phyloP scores from a whole-genome alignment of 805 yeast species.

The Alloascoidea africana region DNA sequence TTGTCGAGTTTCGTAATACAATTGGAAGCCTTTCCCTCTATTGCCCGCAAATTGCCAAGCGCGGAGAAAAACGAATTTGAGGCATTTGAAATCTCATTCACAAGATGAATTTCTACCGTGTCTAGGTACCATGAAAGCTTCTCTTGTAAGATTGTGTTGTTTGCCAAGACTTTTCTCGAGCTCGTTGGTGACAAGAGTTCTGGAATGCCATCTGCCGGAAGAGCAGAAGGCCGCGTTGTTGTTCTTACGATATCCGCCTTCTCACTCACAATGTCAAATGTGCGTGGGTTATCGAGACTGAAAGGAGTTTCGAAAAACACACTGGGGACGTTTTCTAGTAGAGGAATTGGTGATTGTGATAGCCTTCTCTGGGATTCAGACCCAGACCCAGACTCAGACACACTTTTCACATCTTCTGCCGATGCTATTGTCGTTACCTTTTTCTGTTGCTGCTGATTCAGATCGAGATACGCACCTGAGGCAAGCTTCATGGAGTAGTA shows the following conservation, averaged over 20 bases:
- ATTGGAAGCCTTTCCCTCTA: conserved; percentile 36
- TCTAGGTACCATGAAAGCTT: conserved; percentile 73
- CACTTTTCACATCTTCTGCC: conserved; percentile 9
- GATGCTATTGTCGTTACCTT: conserved; percentile 2
- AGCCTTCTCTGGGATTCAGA: conserved; percentile 2
- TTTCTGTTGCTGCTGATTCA: conserved; percentile 9
- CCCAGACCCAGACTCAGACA: neutral
- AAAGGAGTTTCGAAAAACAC: conserved; percentile 57
- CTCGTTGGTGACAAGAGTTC: conserved; percentile 6
- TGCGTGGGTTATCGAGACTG: conserved; percentile 76
- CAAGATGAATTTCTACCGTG: conserved; percentile 65
- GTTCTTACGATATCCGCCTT: conserved; percentile 25
- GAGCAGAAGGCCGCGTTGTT: neutral
- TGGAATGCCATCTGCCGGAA: conserved; percentile 16
- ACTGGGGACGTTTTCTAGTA: conserved; percentile 42
- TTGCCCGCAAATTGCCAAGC: conserved; percentile 56
- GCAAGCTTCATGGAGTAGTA: conserved; percentile 2
- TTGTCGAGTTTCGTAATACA: conserved; percentile 32
- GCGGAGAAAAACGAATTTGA: conserved; percentile 79
- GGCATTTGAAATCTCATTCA: conserved; percentile 70
- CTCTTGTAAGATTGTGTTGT: conserved; percentile 52
- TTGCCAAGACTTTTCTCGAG: conserved; percentile 24
- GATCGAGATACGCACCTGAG: conserved; percentile 7
- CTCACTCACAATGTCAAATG: conserved; percentile 61
- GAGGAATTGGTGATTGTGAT: conserved; percentile 8